A percentile compares a stretch with the other conserved stretches of the same genome.
Evolutionary conservation across 2,329 filamentous ascomycete genomes (phyloP).

Genomic region (Penicillium sp.): DNA sequence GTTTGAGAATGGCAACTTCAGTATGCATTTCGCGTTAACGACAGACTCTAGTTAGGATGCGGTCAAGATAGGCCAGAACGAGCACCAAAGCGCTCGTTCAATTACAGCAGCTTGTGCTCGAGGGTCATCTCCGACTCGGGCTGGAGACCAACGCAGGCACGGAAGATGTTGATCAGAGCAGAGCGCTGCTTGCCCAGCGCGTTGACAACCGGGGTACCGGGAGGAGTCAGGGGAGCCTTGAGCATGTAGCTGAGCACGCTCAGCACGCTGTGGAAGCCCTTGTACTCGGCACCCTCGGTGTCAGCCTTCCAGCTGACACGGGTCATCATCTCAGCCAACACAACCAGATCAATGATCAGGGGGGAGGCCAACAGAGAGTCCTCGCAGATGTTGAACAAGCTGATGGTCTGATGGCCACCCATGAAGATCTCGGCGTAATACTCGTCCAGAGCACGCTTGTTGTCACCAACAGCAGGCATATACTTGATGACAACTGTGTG

Average conservation of each 20-base stretch:
- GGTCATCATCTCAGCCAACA: constrained; percentile 97
- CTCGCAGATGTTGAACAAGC: constrained; percentile 98
- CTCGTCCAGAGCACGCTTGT: constrained; percentile 98
- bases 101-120: constrained; percentile 92
- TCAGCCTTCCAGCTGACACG: constrained; percentile 86
- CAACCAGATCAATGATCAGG: constrained; percentile 92
- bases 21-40: constrained; percentile 22
- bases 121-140: constrained; percentile 99
- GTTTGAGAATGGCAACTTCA: constrained; percentile 6
- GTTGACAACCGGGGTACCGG: constrained; percentile 94
- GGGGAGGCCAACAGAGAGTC: constrained; percentile 95
- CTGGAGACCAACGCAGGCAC: constrained; percentile 92
- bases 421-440: constrained; percentile 99
- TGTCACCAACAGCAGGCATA: constrained; percentile 97
- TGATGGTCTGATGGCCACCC: constrained; percentile 97
- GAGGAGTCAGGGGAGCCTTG: constrained; percentile 87
- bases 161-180: constrained; percentile 96
- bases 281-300: constrained; percentile 68
- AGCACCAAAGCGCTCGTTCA: background rate
- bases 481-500: constrained; percentile 99
- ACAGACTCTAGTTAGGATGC: constrained; percentile 31
- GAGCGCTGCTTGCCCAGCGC: constrained; percentile 93
- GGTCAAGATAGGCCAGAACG: background rate
- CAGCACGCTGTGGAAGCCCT: constrained; percentile 94
- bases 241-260: constrained; percentile 99